phyloP scores from a whole-genome alignment of 371 early-diverging fungal genomes.

The Mortierella sp. region DNA sequence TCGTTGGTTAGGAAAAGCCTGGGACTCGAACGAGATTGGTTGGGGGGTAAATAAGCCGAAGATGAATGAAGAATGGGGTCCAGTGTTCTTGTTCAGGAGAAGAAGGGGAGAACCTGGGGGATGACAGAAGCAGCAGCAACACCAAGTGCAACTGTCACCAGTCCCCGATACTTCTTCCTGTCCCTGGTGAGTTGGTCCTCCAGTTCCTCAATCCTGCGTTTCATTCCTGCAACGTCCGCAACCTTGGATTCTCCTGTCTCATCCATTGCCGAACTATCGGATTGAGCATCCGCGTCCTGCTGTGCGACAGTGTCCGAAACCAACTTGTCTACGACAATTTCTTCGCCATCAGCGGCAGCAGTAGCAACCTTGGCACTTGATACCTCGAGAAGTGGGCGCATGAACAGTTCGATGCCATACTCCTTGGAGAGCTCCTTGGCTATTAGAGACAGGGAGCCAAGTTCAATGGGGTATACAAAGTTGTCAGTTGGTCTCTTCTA shows the following conservation, averaged over 20 bases:
- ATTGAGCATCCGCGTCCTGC: too few species aligned
- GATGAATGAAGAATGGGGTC: too few species aligned
- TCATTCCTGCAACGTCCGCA: slow-evolving; percentile 35
- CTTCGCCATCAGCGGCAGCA: slow-evolving; percentile 12
- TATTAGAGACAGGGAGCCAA: too few species aligned
- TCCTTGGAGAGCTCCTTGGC: slow-evolving; percentile 48
- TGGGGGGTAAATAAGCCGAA: not conserved
- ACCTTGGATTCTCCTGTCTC: slow-evolving; percentile 17
- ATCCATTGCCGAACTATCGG: too few species aligned
- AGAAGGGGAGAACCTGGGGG: slow-evolving; percentile 48
- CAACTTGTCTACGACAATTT: slow-evolving; percentile 10
- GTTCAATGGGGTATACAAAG: too few species aligned
- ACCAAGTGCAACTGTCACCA: slow-evolving; percentile 48
- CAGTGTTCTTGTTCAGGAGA: too few species aligned
- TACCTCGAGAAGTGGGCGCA: slow-evolving; percentile 43
- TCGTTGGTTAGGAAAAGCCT: too few species aligned
- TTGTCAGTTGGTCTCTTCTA: not conserved
- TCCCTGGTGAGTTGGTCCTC: slow-evolving; percentile 42
- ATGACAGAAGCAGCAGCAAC: slow-evolving; percentile 48
- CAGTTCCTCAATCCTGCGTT: slow-evolving; percentile 50
- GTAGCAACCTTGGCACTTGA: slow-evolving; percentile 18
- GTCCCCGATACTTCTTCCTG: slow-evolving; percentile 41
- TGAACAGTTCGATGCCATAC: slow-evolving; percentile 46
- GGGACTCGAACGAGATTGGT: too few species aligned
- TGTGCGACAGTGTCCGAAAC: slow-evolving; percentile 27